Evolutionary conservation across 495 filamentous ascomycete genomes (phyloP).

Genomic region (Aspergillus avenaceus): DNA sequence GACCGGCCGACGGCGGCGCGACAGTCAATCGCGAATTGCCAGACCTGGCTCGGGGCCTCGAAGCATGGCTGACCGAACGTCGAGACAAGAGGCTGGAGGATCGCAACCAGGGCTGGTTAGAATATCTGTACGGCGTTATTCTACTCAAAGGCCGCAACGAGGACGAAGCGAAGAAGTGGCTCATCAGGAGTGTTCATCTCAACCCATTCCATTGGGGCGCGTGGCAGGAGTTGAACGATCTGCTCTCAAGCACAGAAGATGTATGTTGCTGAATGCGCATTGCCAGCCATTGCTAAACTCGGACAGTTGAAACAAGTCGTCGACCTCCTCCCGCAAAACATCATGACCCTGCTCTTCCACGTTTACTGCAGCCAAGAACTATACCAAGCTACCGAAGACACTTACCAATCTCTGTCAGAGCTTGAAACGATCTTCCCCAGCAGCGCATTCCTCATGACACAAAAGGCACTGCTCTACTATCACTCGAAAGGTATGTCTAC

Average conservation of each 20-base stretch:
- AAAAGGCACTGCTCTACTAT: constrained; percentile 82
- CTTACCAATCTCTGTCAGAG: constrained; percentile 67
- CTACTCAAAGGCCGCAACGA: constrained; percentile 90
- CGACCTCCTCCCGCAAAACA: constrained; percentile 72
- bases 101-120: constrained; percentile 84
- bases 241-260: constrained; percentile 77
- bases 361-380: constrained; percentile 86
- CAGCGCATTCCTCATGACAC: constrained; percentile 84
- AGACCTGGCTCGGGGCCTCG: constrained; percentile 66
- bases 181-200: constrained; percentile 77
- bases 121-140: constrained; percentile 91
- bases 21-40: constrained; percentile 80
- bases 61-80: constrained; percentile 69
- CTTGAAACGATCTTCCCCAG: constrained; percentile 78
- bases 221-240: constrained; percentile 81
- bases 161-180: constrained; percentile 71
- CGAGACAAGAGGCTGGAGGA: constrained; percentile 54
- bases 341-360: constrained; percentile 91
- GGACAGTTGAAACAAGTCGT: constrained; percentile 53
- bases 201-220: constrained; percentile 95
- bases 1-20: constrained; percentile 80
- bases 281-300: constrained; percentile 10
- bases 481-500: constrained; percentile 76
- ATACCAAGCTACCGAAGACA: constrained; percentile 71
- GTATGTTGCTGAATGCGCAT: constrained; percentile 46